phyloP scores from a whole-genome alignment of 23 red algal genomes.

The Gracilaria caudata region DNA sequence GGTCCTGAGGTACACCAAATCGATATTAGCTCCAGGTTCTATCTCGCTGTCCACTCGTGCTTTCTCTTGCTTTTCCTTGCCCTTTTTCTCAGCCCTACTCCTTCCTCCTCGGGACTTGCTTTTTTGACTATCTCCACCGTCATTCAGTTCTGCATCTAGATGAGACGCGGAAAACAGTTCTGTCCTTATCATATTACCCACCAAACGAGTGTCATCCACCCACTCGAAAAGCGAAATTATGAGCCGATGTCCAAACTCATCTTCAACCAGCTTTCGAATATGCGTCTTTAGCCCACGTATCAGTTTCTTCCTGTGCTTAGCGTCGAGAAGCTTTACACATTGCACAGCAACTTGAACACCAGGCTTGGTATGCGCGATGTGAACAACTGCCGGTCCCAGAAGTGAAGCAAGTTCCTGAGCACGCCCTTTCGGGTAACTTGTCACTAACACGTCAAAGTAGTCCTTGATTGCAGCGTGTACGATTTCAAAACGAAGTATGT shows the following conservation, averaged over 20 bases:
- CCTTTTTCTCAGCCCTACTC: slow-evolving; percentile 52
- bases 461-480: slow-evolving; percentile 74
- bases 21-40: slow-evolving; percentile 14
- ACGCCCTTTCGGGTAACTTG: slow-evolving; percentile 14
- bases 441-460: slow-evolving; percentile 46
- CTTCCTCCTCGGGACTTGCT: slow-evolving; percentile 18
- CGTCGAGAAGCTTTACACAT: slow-evolving; percentile 66
- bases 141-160: slow-evolving; percentile 37
- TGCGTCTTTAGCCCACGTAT: slow-evolving; percentile 63
- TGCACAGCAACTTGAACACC: slow-evolving; percentile 36
- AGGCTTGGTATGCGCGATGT: slow-evolving; percentile 64
- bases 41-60: not conserved
- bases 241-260: slow-evolving; percentile 77
- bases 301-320: slow-evolving; percentile 67
- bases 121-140: not conserved
- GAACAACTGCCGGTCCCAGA: slow-evolving; percentile 59
- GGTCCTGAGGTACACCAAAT: slow-evolving; percentile 38
- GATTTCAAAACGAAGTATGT: slow-evolving; percentile 61
- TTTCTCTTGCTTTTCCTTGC: slow-evolving; percentile 21
- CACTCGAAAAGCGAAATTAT: slow-evolving; percentile 65
- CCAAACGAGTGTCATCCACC: slow-evolving; percentile 78
- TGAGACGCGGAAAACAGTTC: slow-evolving; percentile 51
- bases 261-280: slow-evolving; percentile 55
- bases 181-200: slow-evolving; percentile 54
- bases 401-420: slow-evolving; percentile 29